Base-by-base conservation (phyloP, 73 alveolate genomes). In the Diophrys appendiculata region DNA sequence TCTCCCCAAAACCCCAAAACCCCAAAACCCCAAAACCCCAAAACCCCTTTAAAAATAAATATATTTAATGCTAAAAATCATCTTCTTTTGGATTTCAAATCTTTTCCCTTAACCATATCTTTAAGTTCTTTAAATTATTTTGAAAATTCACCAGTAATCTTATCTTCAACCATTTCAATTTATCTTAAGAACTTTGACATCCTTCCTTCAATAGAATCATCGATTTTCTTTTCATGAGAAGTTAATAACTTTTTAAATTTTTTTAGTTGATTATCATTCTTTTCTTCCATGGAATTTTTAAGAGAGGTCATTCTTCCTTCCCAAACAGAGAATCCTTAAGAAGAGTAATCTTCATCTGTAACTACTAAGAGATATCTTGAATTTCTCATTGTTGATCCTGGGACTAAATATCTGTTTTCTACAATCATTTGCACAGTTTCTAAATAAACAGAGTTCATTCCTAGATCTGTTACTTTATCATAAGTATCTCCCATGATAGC, bases 401-500 rank as follows among this genome's bases (percentile, higher is more conserved):
- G 5, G 60, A 43, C 60, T 18, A 43, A 43, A 43, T 43, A 43
- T 18, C 60, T 43, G 18, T 43, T 43, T 18, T 43, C 60, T 5
- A 43, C 60, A 43, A 43, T 43, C 60, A 43, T 43, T 18, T 43
- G 60, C 18, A 43, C 60, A 11, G 60, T 43, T 18, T 43, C 60
- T 43, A 43, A 43, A 43, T 43, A 43, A 43, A 43, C 18, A 43
- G 60, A 43, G 60, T 43, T 43, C 60, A 43, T 43, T 18, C 60
- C 60, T 18, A 43, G 18, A 5, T 43, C 60, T 11, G 60, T 43
- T 18, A 43, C 60, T 43, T 43, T 43, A 43, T 43, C 60, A 43
- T 43, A 43, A 43, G 60, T 43, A 43, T 43, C 60, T 43, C 60
- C 60, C 60, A 43, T 43, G 18, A 43, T 43, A 43, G 60, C 60